phyloP scores from a whole-genome alignment of 2,329 filamentous ascomycete genomes.

The Ceratocystiopsis minuta region DNA sequence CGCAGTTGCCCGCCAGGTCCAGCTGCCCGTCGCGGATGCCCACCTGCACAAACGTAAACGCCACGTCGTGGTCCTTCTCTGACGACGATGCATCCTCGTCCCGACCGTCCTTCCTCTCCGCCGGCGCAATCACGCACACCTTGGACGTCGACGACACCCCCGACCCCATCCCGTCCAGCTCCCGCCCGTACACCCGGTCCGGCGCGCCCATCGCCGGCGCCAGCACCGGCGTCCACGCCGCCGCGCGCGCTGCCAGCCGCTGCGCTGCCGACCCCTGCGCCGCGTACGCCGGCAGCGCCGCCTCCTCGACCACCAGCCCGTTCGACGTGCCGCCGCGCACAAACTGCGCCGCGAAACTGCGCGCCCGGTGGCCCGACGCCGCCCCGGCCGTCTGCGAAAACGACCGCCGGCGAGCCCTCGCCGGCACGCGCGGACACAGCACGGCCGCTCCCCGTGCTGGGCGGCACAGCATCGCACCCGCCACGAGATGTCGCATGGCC shows the following conservation, averaged over 20 bases:
- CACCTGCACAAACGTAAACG: conserved; percentile 55
- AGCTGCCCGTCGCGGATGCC: conserved; percentile 42
- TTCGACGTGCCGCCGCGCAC: conserved; percentile 17
- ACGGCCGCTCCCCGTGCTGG: no score
- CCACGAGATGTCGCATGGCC: no score
- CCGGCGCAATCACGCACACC: conserved; percentile 44
- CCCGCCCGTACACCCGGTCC: conserved; percentile 44
- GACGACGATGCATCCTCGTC: no score
- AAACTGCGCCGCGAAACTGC: conserved; percentile 13
- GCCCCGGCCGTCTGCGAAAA: neutral
- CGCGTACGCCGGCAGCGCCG: conserved; percentile 8
- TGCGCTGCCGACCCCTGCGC: neutral
- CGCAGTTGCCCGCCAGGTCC: conserved; percentile 54
- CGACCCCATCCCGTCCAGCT: conserved; percentile 54
- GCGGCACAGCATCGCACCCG: no score
- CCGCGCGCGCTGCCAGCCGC: conserved; percentile 1
- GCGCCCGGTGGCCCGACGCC: neutral
- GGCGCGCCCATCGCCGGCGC: conserved; percentile 39
- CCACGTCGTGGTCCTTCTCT: conserved; percentile 29
- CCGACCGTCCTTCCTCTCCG: conserved; percentile 16
- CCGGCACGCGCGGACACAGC: no score
- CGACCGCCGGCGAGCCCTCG: no score
- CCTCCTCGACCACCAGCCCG: conserved; percentile 12
- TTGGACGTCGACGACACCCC: conserved; percentile 54
- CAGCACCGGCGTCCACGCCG: conserved; percentile 12